Evolutionary conservation across 192 early-diverging fungal genomes (phyloP), one percentile per base, ranked within the genome.

Genomic region (Backusella morwellensis): DNA sequence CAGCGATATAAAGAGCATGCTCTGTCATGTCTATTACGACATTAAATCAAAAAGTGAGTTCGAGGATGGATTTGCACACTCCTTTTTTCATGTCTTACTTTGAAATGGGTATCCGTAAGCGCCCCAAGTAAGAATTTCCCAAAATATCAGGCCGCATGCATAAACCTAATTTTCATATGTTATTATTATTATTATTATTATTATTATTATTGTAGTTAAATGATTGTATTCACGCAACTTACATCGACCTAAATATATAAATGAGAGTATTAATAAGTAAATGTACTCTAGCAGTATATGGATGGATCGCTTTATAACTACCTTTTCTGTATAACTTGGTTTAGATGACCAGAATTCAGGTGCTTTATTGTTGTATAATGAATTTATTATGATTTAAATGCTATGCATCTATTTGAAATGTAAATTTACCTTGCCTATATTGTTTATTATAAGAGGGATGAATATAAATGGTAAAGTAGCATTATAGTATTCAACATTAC

Each of bases 41-140:
- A 63, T 29, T 29, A 35, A 3, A 12, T 12, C 11, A n/a, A 41
- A 34, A 23, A 63, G 19, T 4, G 40, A 12, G 38, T 3, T 12
- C 29, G 40, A 23, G 3, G 19, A 47, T 8, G 32, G 12, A 14
- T 47, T 34, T 72, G 4, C 1, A 68, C 15, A n/a, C 12, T n/a
- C 36, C 3, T 1, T 2, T 32, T 47, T 72, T 88, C 38, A 40
- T 40, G 11, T 86, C 69, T 91, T 66, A 68, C 79, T 70, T 77
- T 92, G 87, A 80, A 90, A 93, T 0, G 92, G 92, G 44, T 90
- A 93, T 12, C 90, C 91, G 68, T 84, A 83, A 66, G 86, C 90
- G 29, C 88, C 87, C 92, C 92, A 93, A 69, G 90, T 90, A 41
- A 93, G 38, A 54, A 93, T 93, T 80, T 93, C 92, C 92, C 92